Evolutionary conservation across 1,139 yeast genomes (phyloP), one percentile per base, ranked within the genome.

Genomic region (Taphrina wiesneri): DNA sequence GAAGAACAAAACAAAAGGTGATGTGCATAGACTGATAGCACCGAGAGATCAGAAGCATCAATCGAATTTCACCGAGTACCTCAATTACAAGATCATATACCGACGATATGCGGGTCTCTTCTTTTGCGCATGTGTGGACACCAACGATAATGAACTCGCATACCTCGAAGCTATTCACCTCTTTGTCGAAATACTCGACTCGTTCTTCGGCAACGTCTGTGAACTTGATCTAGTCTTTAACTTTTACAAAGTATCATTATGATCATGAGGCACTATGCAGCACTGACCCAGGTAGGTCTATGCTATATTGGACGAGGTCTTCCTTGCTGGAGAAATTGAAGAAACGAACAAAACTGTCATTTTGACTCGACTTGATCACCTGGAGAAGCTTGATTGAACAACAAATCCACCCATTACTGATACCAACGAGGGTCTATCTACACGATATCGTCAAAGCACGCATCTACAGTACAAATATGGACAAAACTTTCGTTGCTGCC

Each of bases 51-150:
- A 89, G 75, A 88, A 86, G 73, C 83, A 86, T 72, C 96, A 90
- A 73, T 84, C 89, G 53, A 89, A 88, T 74, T 88, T 88, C 73
- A 89, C 88, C 26, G 90, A 87, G 76, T 89, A 87, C 73, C 87
- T 87, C 51, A 76, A 80, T 67, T 78, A 83, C 70, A 89, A 89
- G 74, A 79, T 93, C 67, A 92, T 93, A 1, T 93, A 93, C 75
- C 81, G 96, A 71, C 79, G 97, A 69, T 93, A 92, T 74, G 97
- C 97, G 1, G 99, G 99, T 7, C 78, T 93, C 19, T 92, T 86
- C 76, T 91, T 93, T 74, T 85, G 92, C 30, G 83, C 88, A 67
- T 88, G 95, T 65, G 85, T 91, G 13, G 96, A 88, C 71, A 77
- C 83, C 39, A 78, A 78, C 15, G 97, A 91, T 74, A 87, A 87